Conservation (phyloP, 495 filamentous ascomycete species). For the Penicillium turbatum region DNA sequence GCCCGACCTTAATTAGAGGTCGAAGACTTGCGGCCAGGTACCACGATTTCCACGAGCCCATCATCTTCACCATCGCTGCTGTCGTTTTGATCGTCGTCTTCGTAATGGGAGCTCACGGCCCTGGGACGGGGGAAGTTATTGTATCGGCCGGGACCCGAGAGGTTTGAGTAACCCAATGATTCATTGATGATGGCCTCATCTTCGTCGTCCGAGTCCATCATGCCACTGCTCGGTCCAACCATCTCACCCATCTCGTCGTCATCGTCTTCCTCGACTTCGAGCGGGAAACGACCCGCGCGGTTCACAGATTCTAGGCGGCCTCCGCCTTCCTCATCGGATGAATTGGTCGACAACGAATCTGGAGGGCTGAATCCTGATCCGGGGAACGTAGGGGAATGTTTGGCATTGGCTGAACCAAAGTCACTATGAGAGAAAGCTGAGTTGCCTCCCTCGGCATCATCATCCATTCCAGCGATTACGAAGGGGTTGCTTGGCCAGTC, state of each 20-base stretch:
- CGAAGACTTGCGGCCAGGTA: slow-evolving; percentile 40
- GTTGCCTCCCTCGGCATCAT: slow-evolving; percentile 42
- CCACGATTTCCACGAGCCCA: slow-evolving; percentile 46
- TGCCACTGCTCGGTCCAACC: slow-evolving; percentile 39
- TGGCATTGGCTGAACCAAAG: slow-evolving; percentile 28
- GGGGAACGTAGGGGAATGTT: slow-evolving; percentile 36
- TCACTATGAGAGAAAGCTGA: slow-evolving; percentile 38
- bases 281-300: slow-evolving; percentile 39
- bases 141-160: slow-evolving; percentile 34
- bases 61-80: slow-evolving; percentile 48
- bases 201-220: slow-evolving; percentile 47
- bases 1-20: slow-evolving; percentile 18
- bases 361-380: slow-evolving; percentile 43
- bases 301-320: slow-evolving; percentile 31
- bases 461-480: slow-evolving; percentile 41
- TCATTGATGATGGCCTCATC: slow-evolving; percentile 49
- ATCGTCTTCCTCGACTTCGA: slow-evolving; percentile 48
- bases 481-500: slow-evolving; percentile 43
- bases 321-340: slow-evolving; percentile 40
- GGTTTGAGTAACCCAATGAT: slow-evolving; percentile 41
- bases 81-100: slow-evolving; percentile 39
- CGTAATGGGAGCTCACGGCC: slow-evolving; percentile 35
- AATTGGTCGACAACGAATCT: slow-evolving; percentile 39
- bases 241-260: slow-evolving; percentile 50
- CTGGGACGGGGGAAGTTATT: slow-evolving; percentile 31